Base-by-base conservation (phyloP, 441 rosid species). In the Gossypium schwendimanii region DNA sequence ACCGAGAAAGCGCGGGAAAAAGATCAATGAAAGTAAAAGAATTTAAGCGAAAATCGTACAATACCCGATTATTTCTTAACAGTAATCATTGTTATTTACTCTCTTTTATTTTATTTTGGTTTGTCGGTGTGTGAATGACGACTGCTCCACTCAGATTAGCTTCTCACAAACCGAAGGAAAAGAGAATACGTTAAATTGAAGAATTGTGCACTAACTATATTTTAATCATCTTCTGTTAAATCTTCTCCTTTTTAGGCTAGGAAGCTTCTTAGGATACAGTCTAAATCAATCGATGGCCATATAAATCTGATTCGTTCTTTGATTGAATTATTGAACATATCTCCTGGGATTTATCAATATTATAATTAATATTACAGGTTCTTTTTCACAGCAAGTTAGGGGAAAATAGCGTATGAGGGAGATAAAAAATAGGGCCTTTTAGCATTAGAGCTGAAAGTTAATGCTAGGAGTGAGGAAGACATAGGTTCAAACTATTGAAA, bases 1-100 rank as follows among this genome's bases (percentile, higher is more conserved):
- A 5, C 11, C 63, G 49, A 57, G 71, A 41, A 55, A 64, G 15
- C 28, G 76, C 71, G 70, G 76, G 55, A 64, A 39, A 12, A 17
- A 9, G 17, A 54, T 49, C 15, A 24, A 66, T 14, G 70, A 36
- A 15, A 49, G 0, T 9, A 7, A 1, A 39, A 21, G 18, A 53
- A 36, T 52, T 24, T 28, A 31, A 8, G 6, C 26, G 17, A 52
- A 45, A 28, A 52, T 52, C 53, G 9, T 39, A 1, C 20, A 18
- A 53, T 12, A 3, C n/a, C 39, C 20, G 33, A 14, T 4, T 73
- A 21, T 20, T 15, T 41, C 14, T 26, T 71, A 11, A 23, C 45
- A 47, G 47, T 17, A n/a, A 11, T 60, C 17, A 6, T 15, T 6
- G 9, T 8, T 65, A 18, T 3, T 12, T 33, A 33, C 39, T 33